A percentile compares a stretch with the other conserved stretches of the same genome.
Conservation (phyloP, 371 early-diverging fungal genomes). For the Funneliformis caledonium region DNA sequence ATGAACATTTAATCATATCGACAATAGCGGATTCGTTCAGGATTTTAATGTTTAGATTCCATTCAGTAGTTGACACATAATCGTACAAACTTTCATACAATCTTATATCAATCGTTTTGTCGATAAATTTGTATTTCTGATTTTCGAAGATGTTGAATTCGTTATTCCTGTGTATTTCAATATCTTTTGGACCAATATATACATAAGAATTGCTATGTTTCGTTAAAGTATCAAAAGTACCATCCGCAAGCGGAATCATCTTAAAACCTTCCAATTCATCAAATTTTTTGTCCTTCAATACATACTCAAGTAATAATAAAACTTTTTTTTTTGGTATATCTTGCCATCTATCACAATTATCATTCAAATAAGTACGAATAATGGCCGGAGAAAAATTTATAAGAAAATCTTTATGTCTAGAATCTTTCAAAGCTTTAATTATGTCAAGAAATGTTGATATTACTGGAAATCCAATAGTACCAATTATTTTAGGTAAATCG, state of each 20-base stretch:
- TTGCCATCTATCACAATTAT: background rate
- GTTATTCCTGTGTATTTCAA: background rate
- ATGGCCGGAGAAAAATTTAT: background rate
- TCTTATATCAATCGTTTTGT: background rate
- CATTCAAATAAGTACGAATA: background rate
- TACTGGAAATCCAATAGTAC: background rate
- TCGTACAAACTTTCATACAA: background rate
- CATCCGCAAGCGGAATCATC: constrained; percentile 2
- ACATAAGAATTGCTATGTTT: background rate
- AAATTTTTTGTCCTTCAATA: background rate
- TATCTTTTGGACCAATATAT: constrained; percentile 15
- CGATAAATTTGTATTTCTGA: background rate
- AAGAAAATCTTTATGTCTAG: background rate
- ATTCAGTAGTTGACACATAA: background rate
- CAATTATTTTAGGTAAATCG: background rate
- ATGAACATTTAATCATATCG: background rate
- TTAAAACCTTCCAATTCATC: background rate
- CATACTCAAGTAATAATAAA: background rate
- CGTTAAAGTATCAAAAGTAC: background rate
- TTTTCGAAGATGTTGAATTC: background rate
- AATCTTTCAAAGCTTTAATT: background rate
- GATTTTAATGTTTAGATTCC: constrained; percentile 4
- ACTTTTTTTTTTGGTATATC: background rate
- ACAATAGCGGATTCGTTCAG: background rate
- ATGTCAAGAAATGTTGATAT: background rate